Conservation (phyloP, 768 basidiomycete genomes). For the Termitomyces sp. region DNA sequence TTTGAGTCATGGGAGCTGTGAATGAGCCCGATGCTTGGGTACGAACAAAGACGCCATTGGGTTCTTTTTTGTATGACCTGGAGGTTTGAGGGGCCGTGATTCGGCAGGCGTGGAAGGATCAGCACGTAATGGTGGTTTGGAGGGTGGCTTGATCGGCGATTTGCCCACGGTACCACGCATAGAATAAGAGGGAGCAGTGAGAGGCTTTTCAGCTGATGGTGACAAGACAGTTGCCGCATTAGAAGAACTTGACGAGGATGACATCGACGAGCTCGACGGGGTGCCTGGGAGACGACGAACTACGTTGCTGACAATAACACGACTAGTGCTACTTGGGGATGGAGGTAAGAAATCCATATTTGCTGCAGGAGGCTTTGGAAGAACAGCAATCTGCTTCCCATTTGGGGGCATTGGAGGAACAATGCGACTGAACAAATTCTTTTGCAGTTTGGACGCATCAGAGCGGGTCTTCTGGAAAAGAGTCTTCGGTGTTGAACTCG, state of each 20-base stretch:
- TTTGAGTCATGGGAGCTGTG: constrained; percentile 42
- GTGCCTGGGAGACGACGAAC: constrained; percentile 31
- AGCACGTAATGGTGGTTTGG: constrained; percentile 8
- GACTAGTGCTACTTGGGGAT: constrained; percentile 27
- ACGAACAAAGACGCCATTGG: constrained; percentile 64
- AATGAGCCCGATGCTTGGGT: constrained; percentile 68
- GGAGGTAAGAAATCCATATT: constrained; percentile 30
- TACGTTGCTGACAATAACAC: constrained; percentile 52
- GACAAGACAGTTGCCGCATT: constrained; percentile 5
- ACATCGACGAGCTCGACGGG: constrained; percentile 9
- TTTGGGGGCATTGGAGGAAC: constrained; percentile 48
- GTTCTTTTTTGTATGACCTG: constrained; percentile 51
- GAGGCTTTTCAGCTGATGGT: constrained; percentile 11
- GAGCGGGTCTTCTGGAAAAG: constrained; percentile 75
- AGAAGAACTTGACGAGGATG: constrained; percentile 3
- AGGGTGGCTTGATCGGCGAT: constrained; percentile 7
- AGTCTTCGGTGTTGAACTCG: constrained; percentile 49
- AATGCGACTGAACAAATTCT: constrained; percentile 52
- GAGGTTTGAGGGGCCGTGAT: constrained; percentile 31
- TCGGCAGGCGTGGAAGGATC: constrained; percentile 18
- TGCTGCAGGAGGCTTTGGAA: constrained; percentile 30
- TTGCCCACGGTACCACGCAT: constrained; percentile 2
- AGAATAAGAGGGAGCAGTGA: constrained; percentile 12
- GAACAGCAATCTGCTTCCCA: constrained; percentile 40
- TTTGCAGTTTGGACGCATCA: constrained; percentile 67